phyloP scores from a whole-genome alignment of 129 eudicot species.

The Calendula officinalis region DNA sequence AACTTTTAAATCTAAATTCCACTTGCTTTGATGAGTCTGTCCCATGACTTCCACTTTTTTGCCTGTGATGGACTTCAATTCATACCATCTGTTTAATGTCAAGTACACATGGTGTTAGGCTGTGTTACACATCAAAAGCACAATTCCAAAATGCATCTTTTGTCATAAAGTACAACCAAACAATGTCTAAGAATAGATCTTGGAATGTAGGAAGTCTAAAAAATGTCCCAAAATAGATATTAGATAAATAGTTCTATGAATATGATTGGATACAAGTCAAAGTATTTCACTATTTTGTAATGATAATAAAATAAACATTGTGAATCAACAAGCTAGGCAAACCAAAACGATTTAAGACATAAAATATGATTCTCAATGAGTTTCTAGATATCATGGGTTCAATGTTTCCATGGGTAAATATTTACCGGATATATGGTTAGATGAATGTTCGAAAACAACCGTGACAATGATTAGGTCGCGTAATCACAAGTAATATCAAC shows the following conservation, averaged over 20 bases:
- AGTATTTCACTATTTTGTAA: not conserved
- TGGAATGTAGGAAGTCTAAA: not conserved
- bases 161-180: slow-evolving; percentile 9
- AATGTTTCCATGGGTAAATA: too few species aligned
- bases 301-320: not conserved
- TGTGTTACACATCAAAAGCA: slow-evolving; percentile 6
- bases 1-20: slow-evolving; percentile 35
- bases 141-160: slow-evolving; percentile 13
- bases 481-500: too few species aligned
- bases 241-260: too few species aligned
- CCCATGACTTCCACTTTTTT: slow-evolving; percentile 24
- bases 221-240: not conserved
- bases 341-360: too few species aligned
- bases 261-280: not conserved
- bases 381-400: too few species aligned
- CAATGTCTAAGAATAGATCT: slow-evolving; percentile 1
- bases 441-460: too few species aligned
- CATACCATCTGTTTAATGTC: slow-evolving; percentile 56
- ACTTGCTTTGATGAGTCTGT: slow-evolving; percentile 36
- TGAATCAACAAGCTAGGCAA: too few species aligned
- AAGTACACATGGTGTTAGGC: slow-evolving; percentile 23
- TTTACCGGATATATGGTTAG: too few species aligned
- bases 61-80: slow-evolving; percentile 37
- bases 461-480: too few species aligned
- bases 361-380: too few species aligned